Evolutionary conservation across 2,329 filamentous ascomycete genomes (phyloP), one percentile per base, ranked within the genome.

Genomic region (Cladosporium cucumerinum): DNA sequence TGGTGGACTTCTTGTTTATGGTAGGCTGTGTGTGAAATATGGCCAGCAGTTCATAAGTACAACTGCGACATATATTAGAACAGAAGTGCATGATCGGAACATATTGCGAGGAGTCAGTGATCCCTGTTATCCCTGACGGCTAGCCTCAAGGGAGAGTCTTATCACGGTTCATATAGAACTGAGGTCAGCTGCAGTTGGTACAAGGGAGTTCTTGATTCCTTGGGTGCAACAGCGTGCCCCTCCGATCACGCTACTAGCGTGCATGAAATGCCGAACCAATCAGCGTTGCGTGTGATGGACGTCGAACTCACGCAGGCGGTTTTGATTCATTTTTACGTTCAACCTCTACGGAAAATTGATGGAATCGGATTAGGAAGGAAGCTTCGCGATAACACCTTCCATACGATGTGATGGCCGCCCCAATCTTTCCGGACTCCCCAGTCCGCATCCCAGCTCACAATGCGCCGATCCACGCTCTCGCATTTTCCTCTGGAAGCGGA

Each of bases 401-500:
- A 54, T 55, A 34, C 16, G 10, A 62, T 62, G 60, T 30, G 26
- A 62, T 62, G 60, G 36, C 30, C 28, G 11, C 60, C 16, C 34
- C 34, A 16, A 55, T 11, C 3, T 55, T 43, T 25, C 60, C 49
- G 23, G 60, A 62, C 49, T 28, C 49, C 4, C 49, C 60, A 62
- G 36, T 32, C 23, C 60, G 60, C 18, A 52, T 62, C 26, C 18
- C 14, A 16, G 60, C 60, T 32, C 60, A 62, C 60, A 52, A 62
- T 6, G 60, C 67, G 14, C 70, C 74, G 65, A 80, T 85, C 59
- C 81, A 84, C 72, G 80, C 81, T 66, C 73, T 84, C 65, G 78
- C 79, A 57, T 85, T 82, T 77, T 82, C 79, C 64, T 77, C 81
- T 57, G 81, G 80, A 61, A 68, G 73, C n/a, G 78, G 80, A 30